A percentile compares a stretch with the other conserved stretches of the same genome.
Conservation (phyloP, 805 yeast genomes). For the Candida vaughaniae region DNA sequence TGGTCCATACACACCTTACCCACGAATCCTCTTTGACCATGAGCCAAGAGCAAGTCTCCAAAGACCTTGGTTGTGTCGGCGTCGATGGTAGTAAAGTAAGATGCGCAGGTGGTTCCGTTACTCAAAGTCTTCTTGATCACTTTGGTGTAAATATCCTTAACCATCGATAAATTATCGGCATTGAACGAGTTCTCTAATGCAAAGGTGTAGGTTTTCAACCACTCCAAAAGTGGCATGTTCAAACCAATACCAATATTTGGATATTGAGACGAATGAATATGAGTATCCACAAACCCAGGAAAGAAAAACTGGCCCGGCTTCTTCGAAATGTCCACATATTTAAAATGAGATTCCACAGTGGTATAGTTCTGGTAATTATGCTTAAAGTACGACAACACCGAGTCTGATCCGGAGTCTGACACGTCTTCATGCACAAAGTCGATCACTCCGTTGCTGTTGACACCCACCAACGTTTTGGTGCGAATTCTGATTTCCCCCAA, state of each 20-base stretch:
- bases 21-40: conserved; percentile 84
- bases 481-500: conserved; percentile 58
- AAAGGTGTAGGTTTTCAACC: conserved; percentile 87
- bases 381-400: conserved; percentile 17
- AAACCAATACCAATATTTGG: conserved; percentile 66
- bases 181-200: conserved; percentile 74
- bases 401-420: conserved; percentile 19
- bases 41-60: conserved; percentile 63
- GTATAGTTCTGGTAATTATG: conserved; percentile 8
- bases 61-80: conserved; percentile 69
- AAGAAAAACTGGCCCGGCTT: conserved; percentile 57
- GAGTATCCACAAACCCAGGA: conserved; percentile 48
- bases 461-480: conserved; percentile 60
- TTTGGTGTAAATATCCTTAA: conserved; percentile 59
- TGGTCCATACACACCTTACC: conserved; percentile 95
- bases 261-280: conserved; percentile 46
- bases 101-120: conserved; percentile 89
- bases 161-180: conserved; percentile 46
- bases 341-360: conserved; percentile 5
- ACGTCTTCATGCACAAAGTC: conserved; percentile 28
- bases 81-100: conserved; percentile 90
- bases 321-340: conserved; percentile 27
- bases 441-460: conserved; percentile 55
- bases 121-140: conserved; percentile 68
- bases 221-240: conserved; percentile 78